Evolutionary conservation across 2,329 filamentous ascomycete species (phyloP), one percentile per base, ranked within the genome.

Genomic region (Beauveria bassiana): DNA sequence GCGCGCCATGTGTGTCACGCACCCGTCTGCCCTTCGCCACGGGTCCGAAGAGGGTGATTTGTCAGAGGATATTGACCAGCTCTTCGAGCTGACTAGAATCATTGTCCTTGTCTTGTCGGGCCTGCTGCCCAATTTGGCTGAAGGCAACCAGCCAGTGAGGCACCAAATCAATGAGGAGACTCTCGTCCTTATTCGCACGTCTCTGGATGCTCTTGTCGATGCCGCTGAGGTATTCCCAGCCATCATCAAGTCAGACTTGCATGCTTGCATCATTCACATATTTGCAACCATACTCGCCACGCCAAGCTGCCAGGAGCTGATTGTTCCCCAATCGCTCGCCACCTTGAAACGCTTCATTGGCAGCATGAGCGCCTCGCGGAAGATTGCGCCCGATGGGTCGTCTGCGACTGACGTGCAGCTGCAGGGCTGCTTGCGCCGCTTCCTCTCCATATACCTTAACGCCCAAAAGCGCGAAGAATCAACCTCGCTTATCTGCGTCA

Each of bases 191-290:
- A 86, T 97, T 55, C 86, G 87, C 26, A 86, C 89, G 2, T 88
- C 91, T 0, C 81, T 99, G 1, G 89, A 93, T 63, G 91, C 95
- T 1, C 84, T 99, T 1, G 95, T 98, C 3, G 91, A 98, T 70
- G 93, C 95, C 1, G 93, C 95, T 7, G 91, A 96, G 64, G 92
- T 98, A 18, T 99, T 99, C 75, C 96, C 96, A 0, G 86, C 90
- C 2, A 93, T 99, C 68, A 99, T 99, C 78, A 95, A 95, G 71
- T 93, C 92, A 10, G 95, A 99, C 72, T 81, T 99, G 7, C 92
- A 98, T 70, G 93, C 95, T 45, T 98, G 93, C 70, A 96, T 98
- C 66, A 84, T 99, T 55, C 93, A 99, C 77, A 96, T 98, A 61
- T 97, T 98, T 71, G 89, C 91, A 59, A 96, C 92, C 0, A 95